Conservation (phyloP, 345 rosid species). For the Gossypium rotundifolium region DNA sequence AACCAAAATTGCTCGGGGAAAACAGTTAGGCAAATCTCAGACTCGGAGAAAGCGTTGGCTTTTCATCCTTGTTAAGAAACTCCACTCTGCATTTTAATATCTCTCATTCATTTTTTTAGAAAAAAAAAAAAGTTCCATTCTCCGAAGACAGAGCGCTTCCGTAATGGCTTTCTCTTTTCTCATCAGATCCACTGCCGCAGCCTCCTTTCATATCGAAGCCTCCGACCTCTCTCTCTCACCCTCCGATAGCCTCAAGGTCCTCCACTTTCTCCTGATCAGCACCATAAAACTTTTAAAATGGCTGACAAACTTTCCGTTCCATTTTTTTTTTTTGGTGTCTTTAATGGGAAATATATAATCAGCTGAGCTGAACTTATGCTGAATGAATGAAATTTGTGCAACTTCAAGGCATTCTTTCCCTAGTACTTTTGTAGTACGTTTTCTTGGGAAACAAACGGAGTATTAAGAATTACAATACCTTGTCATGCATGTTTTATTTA, state of each 20-base stretch:
- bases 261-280: constrained; percentile 4
- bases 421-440: background rate
- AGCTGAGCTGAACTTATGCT: background rate
- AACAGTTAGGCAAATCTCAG: too few species aligned
- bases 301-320: background rate
- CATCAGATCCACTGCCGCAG: constrained; percentile 54
- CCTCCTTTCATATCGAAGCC: constrained; percentile 23
- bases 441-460: background rate
- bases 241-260: constrained; percentile 53
- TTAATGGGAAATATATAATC: background rate
- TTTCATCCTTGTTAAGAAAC: too few species aligned
- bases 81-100: too few species aligned
- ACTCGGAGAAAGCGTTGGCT: too few species aligned
- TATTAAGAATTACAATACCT: background rate
- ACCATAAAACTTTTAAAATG: background rate
- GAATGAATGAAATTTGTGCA: background rate
- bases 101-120: too few species aligned
- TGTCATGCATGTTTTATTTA: background rate
- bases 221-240: constrained; percentile 30
- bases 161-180: constrained; percentile 67
- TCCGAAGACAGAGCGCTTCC: background rate
- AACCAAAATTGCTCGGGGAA: too few species aligned
- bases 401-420: background rate
- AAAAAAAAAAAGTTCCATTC: too few species aligned
- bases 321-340: background rate